Base-by-base conservation (phyloP, 805 yeast species). In the Hanseniaspora valbyensis region DNA sequence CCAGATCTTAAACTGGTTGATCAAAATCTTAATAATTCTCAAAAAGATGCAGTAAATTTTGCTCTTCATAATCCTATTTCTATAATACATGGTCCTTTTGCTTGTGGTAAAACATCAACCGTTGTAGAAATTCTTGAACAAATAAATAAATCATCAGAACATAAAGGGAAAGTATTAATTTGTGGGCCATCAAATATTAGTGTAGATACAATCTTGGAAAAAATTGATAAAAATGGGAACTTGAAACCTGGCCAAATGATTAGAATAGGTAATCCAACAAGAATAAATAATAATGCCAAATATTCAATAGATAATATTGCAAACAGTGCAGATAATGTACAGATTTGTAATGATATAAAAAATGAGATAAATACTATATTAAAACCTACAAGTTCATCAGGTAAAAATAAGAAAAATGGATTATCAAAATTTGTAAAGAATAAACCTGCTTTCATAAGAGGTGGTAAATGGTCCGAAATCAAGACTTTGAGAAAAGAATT, bases 141-240 rank as follows among this genome's bases (percentile, higher is more conserved):
- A 60, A 67, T 87, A 45, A 71, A 78, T 1, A 34, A 36, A 3
- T 12, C 16, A 3, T 26, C 30, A 7, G 68, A 67, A 8, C 66
- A 64, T 28, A 75, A 76, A 7, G 70, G 75, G 54, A 63, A 88
- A 41, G 80, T 90, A 0, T 67, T 90, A 26, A 89, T 90, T 0
- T 89, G 96, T 67, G 96, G 96, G 0, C 95, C 97, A 0, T 88
- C 96, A 0, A 90, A 90, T 61, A 80, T 88, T 14, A 78, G 96
- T 0, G 95, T 89, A 1, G 97, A 90, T 62, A 90, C 95, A 0
- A 83, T 90, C 14, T 65, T 89, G 43, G 96, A 90, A 63, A 69
- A 96, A 53, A 63, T 90, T 21, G 64, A 71, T 37, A 22, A 19
- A 42, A 38, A 42, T 7, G 45, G 43, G 6, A 63, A 64, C 26